Evolutionary conservation across 164 flowering plant species (phyloP), one percentile per base, ranked within the genome.

Genomic region (Aristolochia californica): DNA sequence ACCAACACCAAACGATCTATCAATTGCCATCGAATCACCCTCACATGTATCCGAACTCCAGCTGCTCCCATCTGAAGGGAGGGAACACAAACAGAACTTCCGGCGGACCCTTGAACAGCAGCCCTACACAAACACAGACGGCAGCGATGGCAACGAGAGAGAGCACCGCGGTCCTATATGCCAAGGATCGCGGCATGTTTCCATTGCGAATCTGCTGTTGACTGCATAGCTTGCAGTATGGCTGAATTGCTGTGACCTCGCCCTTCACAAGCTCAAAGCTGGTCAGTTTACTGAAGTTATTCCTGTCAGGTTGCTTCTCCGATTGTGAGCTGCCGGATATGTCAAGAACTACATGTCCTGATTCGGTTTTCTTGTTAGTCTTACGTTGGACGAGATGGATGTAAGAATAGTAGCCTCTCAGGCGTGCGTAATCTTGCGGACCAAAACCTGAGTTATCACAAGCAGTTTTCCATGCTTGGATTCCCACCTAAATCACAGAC

Each of bases 71-170:
- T 62, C 78, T 71, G 78, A 91, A 88, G 21, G 95, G 88, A 18
- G 65, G 68, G 70, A 74, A 70, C 20, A 67, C 72, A 45, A 61
- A 75, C 26, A 72, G 52, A 38, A 87, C 94, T 53, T 79, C 80
- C 0, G 96, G 97, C 25, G 75, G 76, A 70, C 86, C 80, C 58
- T 84, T 91, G 66, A 88, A 88, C 17, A 88, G 77, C 59, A 91
- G 74, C 27, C 85, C 90, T 22, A 77, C 91, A 48, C 98, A 88
- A 7, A 86, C 96, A 60, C 98, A 91, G 25, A 91, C 91, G 4
- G 89, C 95, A 25, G 96, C 97, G 30, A 91, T 78, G 45, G 91
- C 81, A 62, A 93, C 82, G 83, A 93, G 70, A 17, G 97, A 87
- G 8, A 93, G 74, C 88, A 88, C 75, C 50, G 77, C 83, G 0